Evolutionary conservation across 768 basidiomycete genomes (phyloP).

Genomic region (Hemileccinum rubropunctum): DNA sequence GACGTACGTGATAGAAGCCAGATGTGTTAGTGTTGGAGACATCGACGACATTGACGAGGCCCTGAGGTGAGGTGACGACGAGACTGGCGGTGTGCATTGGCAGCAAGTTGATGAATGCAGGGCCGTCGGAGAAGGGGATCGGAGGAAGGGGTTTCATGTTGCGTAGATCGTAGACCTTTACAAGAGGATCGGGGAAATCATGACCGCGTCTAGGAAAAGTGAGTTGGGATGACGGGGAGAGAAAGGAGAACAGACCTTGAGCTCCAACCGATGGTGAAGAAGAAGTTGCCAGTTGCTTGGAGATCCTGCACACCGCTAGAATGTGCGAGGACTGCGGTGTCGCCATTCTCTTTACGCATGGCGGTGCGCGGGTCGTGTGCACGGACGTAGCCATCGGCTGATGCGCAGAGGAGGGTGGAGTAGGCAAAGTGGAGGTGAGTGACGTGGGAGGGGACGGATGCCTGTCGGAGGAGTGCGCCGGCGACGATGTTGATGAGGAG

Average conservation of each 20-base stretch:
- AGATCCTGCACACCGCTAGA: conserved; percentile 79
- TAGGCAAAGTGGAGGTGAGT: conserved; percentile 67
- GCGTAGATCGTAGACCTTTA: conserved; percentile 90
- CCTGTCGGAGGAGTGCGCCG: conserved; percentile 59
- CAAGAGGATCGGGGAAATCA: conserved; percentile 85
- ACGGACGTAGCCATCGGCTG: conserved; percentile 70
- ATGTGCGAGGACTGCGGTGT: conserved; percentile 73
- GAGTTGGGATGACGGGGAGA: conserved; percentile 1
- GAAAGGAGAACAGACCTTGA: conserved; percentile 53
- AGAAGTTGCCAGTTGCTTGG: conserved; percentile 72
- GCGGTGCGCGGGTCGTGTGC: conserved; percentile 68
- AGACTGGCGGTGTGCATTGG: conserved; percentile 75
- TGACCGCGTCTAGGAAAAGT: conserved; percentile 65
- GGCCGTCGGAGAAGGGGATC: conserved; percentile 82
- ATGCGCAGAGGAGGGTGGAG: conserved; percentile 63
- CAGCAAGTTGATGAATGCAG: conserved; percentile 79
- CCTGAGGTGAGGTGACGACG: conserved; percentile 74
- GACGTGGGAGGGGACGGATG: conserved; percentile 52
- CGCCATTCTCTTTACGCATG: conserved; percentile 45
- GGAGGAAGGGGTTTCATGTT: conserved; percentile 81
- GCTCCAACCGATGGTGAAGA: conserved; percentile 85
- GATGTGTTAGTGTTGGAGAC: conserved; percentile 62
- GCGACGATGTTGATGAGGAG: conserved; percentile 72
- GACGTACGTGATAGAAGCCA: conserved; percentile 77
- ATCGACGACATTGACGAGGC: conserved; percentile 84